A percentile compares a stretch with the other conserved stretches of the same genome.
Evolutionary conservation across 164 flowering plant species (phyloP).

Genomic region (Vitis labrusca): DNA sequence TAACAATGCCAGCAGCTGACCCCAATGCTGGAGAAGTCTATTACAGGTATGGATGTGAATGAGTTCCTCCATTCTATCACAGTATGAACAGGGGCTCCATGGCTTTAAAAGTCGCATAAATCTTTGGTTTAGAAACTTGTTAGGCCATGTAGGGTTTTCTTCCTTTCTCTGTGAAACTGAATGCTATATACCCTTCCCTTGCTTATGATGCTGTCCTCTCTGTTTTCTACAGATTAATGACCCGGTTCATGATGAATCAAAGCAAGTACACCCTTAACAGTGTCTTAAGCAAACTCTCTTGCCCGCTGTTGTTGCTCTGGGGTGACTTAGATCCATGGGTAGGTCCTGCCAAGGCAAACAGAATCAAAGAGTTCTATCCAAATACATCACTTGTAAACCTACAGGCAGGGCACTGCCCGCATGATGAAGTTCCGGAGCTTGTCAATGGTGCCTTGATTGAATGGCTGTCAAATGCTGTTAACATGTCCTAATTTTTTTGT

Average conservation of each 20-base stretch:
- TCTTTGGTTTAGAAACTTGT: too few relatives aligned
- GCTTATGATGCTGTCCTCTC: not conserved
- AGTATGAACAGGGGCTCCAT: not conserved
- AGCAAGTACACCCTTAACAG: conserved; percentile 72
- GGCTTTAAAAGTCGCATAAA: too few relatives aligned
- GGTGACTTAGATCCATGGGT: conserved; percentile 99
- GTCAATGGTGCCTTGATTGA: conserved; percentile 68
- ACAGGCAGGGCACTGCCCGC: conserved; percentile 98
- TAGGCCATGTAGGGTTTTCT: not conserved
- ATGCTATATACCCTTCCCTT: not conserved
- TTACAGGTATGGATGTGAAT: conserved; percentile 57
- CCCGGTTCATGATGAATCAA: conserved; percentile 80
- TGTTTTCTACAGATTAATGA: conserved; percentile 69
- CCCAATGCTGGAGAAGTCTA: conserved; percentile 98
- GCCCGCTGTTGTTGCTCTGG: conserved; percentile 90
- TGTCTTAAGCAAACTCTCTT: conserved; percentile 59
- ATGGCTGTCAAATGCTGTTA: conserved; percentile 57
- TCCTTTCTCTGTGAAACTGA: not conserved
- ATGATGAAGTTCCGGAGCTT: conserved; percentile 92
- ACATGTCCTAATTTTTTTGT: not conserved
- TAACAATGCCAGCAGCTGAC: conserved; percentile 77
- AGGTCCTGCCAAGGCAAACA: conserved; percentile 79
- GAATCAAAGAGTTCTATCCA: conserved; percentile 87
- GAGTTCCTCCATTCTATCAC: not conserved
- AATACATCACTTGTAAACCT: conserved; percentile 69